Percentiles rank a stretch among this genome's conserved stretches.
phyloP scores from a whole-genome alignment of 257 asterid species.

The Vinca minor region DNA sequence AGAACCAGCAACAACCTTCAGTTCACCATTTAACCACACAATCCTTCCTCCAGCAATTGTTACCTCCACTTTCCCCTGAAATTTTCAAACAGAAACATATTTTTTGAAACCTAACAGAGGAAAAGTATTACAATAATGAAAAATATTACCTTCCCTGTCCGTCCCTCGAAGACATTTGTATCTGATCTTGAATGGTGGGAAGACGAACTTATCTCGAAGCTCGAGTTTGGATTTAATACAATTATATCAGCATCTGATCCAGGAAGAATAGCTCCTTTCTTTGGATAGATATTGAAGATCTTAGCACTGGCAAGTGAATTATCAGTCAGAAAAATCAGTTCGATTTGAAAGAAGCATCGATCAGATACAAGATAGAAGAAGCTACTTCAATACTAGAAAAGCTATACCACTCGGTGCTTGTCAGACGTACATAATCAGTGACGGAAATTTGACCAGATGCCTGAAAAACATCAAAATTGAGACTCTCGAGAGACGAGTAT shows the following conservation, averaged over 20 bases:
- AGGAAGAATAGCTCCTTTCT: constrained; percentile 79
- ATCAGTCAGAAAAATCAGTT: neutral
- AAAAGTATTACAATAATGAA: neutral
- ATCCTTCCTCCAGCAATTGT: constrained; percentile 84
- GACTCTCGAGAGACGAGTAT: neutral
- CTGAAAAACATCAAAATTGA: constrained; percentile 22
- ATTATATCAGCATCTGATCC: constrained; percentile 96
- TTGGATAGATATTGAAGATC: constrained; percentile 87
- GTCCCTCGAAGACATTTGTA: constrained; percentile 86
- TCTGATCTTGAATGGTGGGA: constrained; percentile 81
- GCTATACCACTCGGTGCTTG: constrained; percentile 84
- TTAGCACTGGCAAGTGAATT: constrained; percentile 52
- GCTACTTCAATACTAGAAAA: neutral
- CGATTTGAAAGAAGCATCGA: neutral
- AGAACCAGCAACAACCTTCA: constrained; percentile 55
- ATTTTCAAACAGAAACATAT: neutral
- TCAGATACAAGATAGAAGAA: neutral
- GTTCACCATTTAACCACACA: constrained; percentile 76
- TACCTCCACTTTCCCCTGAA: constrained; percentile 84
- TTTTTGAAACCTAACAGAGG: neutral
- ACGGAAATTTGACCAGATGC: constrained; percentile 75
- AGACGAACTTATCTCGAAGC: constrained; percentile 62
- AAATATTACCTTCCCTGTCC: constrained; percentile 60
- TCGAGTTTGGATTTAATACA: constrained; percentile 77
- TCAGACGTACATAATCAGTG: constrained; percentile 68